phyloP scores from a whole-genome alignment of 2,329 filamentous ascomycete genomes.

The Fusarium pininemorale region DNA sequence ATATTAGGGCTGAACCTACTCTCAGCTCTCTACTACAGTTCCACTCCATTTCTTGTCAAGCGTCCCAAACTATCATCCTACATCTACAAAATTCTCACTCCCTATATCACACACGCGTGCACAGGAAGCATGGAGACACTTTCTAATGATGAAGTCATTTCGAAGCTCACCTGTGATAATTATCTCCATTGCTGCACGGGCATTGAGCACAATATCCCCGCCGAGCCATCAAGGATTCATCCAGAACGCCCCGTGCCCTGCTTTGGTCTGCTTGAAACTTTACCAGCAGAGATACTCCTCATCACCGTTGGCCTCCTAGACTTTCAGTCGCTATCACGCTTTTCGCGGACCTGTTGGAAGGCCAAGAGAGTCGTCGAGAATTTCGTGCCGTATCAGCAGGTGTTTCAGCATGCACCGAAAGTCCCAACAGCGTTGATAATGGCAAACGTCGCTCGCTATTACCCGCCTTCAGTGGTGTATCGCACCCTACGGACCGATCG shows the following conservation, averaged over 20 bases:
- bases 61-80: neutral
- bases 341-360: neutral
- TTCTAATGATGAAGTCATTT: neutral
- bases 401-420: neutral
- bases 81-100: neutral
- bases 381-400: neutral
- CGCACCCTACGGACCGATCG: neutral
- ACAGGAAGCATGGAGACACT: neutral
- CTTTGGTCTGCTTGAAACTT: accelerated
- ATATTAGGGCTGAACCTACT: too few relatives aligned
- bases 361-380: neutral
- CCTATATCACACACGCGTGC: accelerated
- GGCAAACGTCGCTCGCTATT: neutral
- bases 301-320: neutral
- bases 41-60: neutral
- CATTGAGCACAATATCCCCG: neutral
- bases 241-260: neutral
- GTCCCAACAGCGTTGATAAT: neutral
- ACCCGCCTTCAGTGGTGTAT: neutral
- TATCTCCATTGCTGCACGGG: accelerated
- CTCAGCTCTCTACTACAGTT: too few relatives aligned
- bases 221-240: neutral
- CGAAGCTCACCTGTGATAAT: neutral
- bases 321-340: neutral
- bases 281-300: neutral